Percentiles rank a stretch among this genome's conserved stretches.
phyloP scores from a whole-genome alignment of 352 stramenopile genomes.

The Discostella stelligera region DNA sequence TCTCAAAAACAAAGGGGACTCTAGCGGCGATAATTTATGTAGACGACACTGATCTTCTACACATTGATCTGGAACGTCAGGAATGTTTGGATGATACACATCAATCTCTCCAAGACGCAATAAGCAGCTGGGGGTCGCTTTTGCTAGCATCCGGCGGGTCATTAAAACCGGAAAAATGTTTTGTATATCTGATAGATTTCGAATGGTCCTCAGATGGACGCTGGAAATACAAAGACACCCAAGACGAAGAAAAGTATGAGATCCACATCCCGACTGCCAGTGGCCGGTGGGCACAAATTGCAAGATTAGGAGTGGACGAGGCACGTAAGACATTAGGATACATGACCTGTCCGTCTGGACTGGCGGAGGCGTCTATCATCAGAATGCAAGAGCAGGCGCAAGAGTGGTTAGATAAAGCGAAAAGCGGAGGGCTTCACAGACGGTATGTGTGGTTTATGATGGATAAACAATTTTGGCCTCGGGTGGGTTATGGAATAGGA shows the following conservation, averaged over 20 bases:
- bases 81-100: neutral
- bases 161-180: slow-evolving; percentile 2
- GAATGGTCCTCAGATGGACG: neutral
- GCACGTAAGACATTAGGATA: neutral
- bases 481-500: neutral
- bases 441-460: too few relatives aligned
- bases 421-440: neutral
- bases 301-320: neutral
- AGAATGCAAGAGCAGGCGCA: neutral
- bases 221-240: neutral
- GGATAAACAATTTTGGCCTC: neutral
- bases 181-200: neutral
- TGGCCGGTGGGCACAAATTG: neutral
- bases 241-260: neutral
- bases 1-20: neutral
- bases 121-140: neutral
- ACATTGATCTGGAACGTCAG: neutral
- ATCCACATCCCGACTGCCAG: neutral
- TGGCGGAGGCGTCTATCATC: neutral
- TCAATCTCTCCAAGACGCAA: neutral
- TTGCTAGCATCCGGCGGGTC: slow-evolving; percentile 1
- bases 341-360: neutral
- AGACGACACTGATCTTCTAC: slow-evolving; percentile 15
- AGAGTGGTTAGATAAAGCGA: neutral
- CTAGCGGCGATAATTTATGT: too few relatives aligned